Conservation (phyloP, 2,329 filamentous ascomycete species). For the Fonsecaea erecta region DNA sequence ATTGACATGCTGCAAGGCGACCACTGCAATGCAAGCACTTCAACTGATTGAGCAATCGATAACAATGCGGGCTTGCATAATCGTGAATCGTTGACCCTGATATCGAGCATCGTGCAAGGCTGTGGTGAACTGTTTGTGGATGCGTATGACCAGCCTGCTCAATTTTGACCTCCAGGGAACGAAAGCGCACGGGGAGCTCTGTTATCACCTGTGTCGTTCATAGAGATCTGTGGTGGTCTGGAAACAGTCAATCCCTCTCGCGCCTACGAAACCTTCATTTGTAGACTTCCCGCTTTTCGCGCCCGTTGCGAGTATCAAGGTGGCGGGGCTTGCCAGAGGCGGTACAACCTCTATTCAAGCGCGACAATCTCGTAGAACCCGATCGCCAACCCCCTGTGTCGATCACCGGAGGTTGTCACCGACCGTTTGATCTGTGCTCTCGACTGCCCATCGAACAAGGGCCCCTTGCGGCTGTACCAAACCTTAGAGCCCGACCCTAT, state of each 20-base stretch:
- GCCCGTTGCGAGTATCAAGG: constrained; percentile 17
- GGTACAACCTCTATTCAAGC: neutral
- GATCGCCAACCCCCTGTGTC: constrained; percentile 10
- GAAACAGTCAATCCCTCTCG: constrained; percentile 23
- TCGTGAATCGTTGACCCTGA: constrained; percentile 17
- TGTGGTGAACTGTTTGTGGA: neutral
- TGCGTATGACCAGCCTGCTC: neutral
- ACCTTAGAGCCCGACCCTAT: constrained; percentile 18
- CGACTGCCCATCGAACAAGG: constrained; percentile 17
- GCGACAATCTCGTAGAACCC: constrained; percentile 12
- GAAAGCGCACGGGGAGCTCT: neutral
- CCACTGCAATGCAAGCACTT: constrained; percentile 32
- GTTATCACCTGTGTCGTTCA: neutral
- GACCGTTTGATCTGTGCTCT: constrained; percentile 17
- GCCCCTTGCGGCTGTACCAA: constrained; percentile 30
- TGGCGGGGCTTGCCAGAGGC: constrained; percentile 13
- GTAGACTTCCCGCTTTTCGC: constrained; percentile 23
- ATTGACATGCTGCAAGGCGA: constrained; percentile 12
- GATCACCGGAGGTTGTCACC: constrained; percentile 14
- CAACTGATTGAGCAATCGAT: constrained; percentile 21
- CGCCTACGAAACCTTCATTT: constrained; percentile 13
- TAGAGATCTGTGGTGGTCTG: constrained; percentile 12
- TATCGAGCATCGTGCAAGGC: constrained; percentile 18
- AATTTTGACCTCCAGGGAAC: neutral
- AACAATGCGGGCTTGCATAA: constrained; percentile 15